Evolutionary conservation across 257 asterid species (phyloP), one percentile per base, ranked within the genome.

Genomic region (Schizonepeta tenuifolia): DNA sequence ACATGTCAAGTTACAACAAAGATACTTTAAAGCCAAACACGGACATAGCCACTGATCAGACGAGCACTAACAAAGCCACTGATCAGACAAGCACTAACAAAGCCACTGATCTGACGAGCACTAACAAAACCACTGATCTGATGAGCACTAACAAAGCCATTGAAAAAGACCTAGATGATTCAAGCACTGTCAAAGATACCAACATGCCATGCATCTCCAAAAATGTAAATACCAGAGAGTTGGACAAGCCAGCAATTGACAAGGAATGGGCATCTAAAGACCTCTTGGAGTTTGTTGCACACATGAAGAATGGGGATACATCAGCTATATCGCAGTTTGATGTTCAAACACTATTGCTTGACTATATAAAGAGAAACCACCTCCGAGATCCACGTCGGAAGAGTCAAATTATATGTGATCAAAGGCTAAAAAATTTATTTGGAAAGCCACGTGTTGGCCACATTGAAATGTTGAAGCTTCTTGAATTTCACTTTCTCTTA

Each of bases 391-490:
- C 97, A 64, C 88, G 65, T 9, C 78, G 67, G 77, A 89, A 90
- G 86, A 86, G 96, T 79, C 90, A 87, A 65, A 83, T 93, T 41
- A 73, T 89, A 53, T 93, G 98, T 54, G 98, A 93, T 73, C 62
- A 46, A 17, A 89, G 88, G 88, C 95, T 93, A 36, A 85, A 75
- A 63, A 93, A 73, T 81, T 75, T 93, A 57, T 93, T 93, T 53
- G 86, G 90, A 63, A 88, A 86, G 81, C 77, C 86, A 40, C 84
- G 83, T 18, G 88, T 86, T 68, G 88, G 87, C 50, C 91, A 81
- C 75, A 79, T 85, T 40, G 95, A 90, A 79, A 90, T 85, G 95
- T 83, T 86, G 28, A 85, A 90, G 85, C 91, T 85, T 80, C 85
- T 89, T 28, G 93, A 87, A 78, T 83, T 58, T 78, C 91, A 85